Evolutionary conservation across 1,139 yeast species (phyloP).

Genomic region (Protomyces inouyei): DNA sequence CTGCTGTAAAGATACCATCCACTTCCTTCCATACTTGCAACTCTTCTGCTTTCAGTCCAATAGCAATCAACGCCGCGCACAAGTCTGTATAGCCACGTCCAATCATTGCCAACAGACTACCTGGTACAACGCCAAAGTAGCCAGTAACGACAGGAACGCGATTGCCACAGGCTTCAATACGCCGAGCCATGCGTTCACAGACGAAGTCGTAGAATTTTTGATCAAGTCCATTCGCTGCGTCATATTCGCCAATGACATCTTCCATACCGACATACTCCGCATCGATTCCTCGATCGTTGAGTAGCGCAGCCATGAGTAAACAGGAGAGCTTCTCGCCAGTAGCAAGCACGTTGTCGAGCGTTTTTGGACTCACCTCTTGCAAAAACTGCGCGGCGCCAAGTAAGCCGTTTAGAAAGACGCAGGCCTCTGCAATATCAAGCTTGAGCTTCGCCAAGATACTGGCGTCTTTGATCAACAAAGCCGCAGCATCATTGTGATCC

Average conservation of each 20-base stretch:
- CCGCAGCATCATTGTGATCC: slow-evolving; percentile 79
- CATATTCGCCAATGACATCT: slow-evolving; percentile 49
- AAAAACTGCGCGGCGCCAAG: slow-evolving; percentile 82
- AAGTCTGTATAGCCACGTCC: slow-evolving; percentile 97
- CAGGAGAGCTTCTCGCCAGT: slow-evolving; percentile 92
- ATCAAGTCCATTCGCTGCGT: slow-evolving; percentile 49
- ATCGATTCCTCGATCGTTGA: slow-evolving; percentile 72
- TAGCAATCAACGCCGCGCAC: slow-evolving; percentile 95
- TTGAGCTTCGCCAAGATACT: slow-evolving; percentile 50
- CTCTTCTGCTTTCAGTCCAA: slow-evolving; percentile 86
- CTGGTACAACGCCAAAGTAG: slow-evolving; percentile 89
- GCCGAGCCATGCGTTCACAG: slow-evolving; percentile 55
- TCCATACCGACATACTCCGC: slow-evolving; percentile 78
- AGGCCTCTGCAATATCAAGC: slow-evolving; percentile 56
- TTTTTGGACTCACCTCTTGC: slow-evolving; percentile 85
- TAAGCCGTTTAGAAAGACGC: slow-evolving; percentile 62
- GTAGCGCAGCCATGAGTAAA: slow-evolving; percentile 75
- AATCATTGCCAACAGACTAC: slow-evolving; percentile 84
- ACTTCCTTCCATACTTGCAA: slow-evolving; percentile 98
- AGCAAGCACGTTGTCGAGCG: slow-evolving; percentile 84
- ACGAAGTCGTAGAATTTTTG: slow-evolving; percentile 60
- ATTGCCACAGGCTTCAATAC: slow-evolving; percentile 45
- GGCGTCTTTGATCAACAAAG: slow-evolving; percentile 46
- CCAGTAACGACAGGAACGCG: slow-evolving; percentile 86
- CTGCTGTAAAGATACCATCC: slow-evolving; percentile 97